Evolutionary conservation across 108 stramenopile genomes (phyloP), one percentile per base, ranked within the genome.

Genomic region (Phaeodactylum tricornutum): DNA sequence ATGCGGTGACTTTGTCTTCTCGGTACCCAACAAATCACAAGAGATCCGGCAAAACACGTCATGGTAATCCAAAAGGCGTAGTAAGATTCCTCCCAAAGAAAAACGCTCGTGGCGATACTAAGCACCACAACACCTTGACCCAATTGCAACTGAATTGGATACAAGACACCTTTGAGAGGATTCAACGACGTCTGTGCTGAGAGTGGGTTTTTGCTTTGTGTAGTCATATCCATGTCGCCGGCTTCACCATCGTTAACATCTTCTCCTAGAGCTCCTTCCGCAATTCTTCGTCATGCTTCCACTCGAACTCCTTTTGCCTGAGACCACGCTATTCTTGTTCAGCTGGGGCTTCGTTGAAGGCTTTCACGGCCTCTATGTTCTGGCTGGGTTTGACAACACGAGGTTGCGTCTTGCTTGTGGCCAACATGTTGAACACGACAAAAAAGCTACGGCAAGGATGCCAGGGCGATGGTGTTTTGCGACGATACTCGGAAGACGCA

Each of bases 391-490:
- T 5, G 7, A 29, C 11, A 47, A 11, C 14, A 34, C 9, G 9
- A 9, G 33, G n/a, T n/a, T n/a, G n/a, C n/a, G n/a, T n/a, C n/a
- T n/a, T n/a, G n/a, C n/a, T n/a, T n/a, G n/a, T n/a, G n/a, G n/a
- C n/a, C n/a, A n/a, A 34, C 33, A 34, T 34, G 14, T 34, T 14
- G 9, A 14, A 11, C 33, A 9, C 9, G 9, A 9, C 14, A 34
- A 34, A 34, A 34, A 34, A 75, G 0, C 77, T 71, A 25, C 55
- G 71, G 29, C 80, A 75, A 33, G 61, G 40, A 9, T 57, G 41
- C 82, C 82, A 88, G 2, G 79, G 82, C 16, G 70, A 81, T 27
- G 87, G 87, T 54, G 79, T 69, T 11, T 69, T 53, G 4, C 64
- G 44, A 29, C 78, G 66, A 5, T 50, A 47, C 4, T 57, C 64